These are phyloP conservation scores for Collybia mongolica DNA, from an alignment of 768 basidiomycete species.

Conservation along the genomic window DNA sequence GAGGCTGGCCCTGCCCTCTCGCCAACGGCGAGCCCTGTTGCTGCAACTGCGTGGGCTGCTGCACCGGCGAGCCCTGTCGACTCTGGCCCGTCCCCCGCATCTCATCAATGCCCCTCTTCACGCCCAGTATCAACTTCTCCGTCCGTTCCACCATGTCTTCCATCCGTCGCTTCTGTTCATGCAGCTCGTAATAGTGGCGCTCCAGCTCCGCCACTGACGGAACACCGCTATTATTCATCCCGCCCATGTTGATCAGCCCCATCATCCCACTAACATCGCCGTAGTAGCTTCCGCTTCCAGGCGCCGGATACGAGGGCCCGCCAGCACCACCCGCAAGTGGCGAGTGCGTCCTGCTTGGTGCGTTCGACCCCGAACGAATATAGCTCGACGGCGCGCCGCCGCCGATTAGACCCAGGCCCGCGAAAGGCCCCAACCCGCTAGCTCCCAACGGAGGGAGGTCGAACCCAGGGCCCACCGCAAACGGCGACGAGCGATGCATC, in stretches of 20 bases:
- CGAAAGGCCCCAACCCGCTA: conserved; percentile 15
- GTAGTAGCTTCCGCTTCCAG: conserved; percentile 9
- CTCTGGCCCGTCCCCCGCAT: conserved; percentile 42
- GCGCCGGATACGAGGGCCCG: conserved; percentile 30
- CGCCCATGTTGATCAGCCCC: conserved; percentile 12
- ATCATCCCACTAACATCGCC: conserved; percentile 36
- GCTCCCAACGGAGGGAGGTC: conserved; percentile 60
- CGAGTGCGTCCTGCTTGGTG: conserved; percentile 73
- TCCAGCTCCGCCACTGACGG: conserved; percentile 62
- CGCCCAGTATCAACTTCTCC: conserved; percentile 66
- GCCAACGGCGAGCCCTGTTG: neutral
- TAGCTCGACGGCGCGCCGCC: conserved; percentile 51
- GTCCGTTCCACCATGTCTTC: conserved; percentile 78
- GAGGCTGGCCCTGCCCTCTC: neutral
- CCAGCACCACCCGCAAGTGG: conserved; percentile 44
- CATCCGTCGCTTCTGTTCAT: conserved; percentile 59
- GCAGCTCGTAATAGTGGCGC: conserved; percentile 66
- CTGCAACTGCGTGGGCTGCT: neutral
- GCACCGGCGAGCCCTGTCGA: neutral
- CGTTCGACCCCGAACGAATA: conserved; percentile 61
- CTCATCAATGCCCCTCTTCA: conserved; percentile 77
- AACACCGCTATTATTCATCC: conserved; percentile 18
- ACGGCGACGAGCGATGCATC: conserved; percentile 11
- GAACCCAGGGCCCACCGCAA: conserved; percentile 39
- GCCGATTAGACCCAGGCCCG: conserved; percentile 24